Percentiles rank a stretch among this genome's conserved stretches.
phyloP scores from a whole-genome alignment of 805 yeast genomes.

The Diddensiella santjacobensis region DNA sequence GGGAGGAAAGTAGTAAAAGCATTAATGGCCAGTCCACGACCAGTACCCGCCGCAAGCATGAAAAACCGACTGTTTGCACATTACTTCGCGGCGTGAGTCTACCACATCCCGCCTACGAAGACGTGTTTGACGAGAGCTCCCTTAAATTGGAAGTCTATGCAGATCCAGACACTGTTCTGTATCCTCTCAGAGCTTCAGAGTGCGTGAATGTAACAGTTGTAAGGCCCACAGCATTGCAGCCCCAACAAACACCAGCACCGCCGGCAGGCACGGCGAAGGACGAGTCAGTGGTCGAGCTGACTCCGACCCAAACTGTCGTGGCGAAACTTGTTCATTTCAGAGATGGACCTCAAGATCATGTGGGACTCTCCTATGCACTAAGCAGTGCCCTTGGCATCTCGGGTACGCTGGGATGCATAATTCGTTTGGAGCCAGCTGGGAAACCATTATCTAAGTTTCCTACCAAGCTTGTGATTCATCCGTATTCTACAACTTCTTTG shows the following conservation, averaged over 20 bases:
- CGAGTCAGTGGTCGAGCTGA: not conserved
- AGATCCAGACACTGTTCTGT: slow-evolving; percentile 39
- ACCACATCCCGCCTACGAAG: slow-evolving; percentile 44
- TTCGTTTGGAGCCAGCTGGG: slow-evolving; percentile 48
- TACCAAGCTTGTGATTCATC: slow-evolving; percentile 47
- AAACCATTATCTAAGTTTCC: slow-evolving; percentile 35
- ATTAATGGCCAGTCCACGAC: not conserved
- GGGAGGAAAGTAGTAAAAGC: not conserved
- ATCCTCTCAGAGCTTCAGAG: slow-evolving; percentile 33
- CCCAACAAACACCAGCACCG: slow-evolving; percentile 2
- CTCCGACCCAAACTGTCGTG: slow-evolving; percentile 35
- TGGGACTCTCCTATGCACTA: slow-evolving; percentile 51
- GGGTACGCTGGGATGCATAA: slow-evolving; percentile 47
- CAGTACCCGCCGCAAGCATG: slow-evolving; percentile 12
- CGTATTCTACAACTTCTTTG: slow-evolving; percentile 39
- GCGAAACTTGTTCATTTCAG: slow-evolving; percentile 48
- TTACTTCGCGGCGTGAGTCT: slow-evolving; percentile 52
- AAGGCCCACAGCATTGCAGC: slow-evolving; percentile 10
- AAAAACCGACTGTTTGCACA: slow-evolving; percentile 32
- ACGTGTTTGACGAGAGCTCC: slow-evolving; percentile 16
- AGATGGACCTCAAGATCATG: slow-evolving; percentile 35
- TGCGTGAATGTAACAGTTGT: slow-evolving; percentile 34
- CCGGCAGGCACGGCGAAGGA: slow-evolving; percentile 3
- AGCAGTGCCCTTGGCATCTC: slow-evolving; percentile 55
- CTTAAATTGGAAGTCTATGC: slow-evolving; percentile 42